These are phyloP conservation scores for Neofusicoccum laricinum DNA, from an alignment of 2,329 filamentous ascomycete genomes.

Conservation along the genomic window DNA sequence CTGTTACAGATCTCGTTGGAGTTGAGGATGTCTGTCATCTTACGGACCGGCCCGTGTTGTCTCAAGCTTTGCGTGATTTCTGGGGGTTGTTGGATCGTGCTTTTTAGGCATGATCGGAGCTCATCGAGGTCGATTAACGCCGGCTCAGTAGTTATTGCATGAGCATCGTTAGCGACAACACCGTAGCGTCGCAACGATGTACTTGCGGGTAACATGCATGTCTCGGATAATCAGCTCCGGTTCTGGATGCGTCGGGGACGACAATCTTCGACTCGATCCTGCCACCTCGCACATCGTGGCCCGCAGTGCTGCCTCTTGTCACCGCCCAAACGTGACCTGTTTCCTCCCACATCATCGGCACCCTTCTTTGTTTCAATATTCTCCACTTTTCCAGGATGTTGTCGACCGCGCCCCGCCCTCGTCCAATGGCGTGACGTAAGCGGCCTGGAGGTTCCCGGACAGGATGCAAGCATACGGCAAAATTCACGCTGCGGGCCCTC, in stretches of 20 bases:
- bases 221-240: constrained; percentile 9
- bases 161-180: not conserved
- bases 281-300: not conserved
- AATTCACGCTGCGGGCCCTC: not conserved
- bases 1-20: not conserved
- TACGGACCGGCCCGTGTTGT: not conserved
- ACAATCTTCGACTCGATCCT: not conserved
- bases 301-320: not conserved
- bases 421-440: not conserved
- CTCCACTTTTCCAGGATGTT: not conserved
- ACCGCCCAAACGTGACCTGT: not conserved
- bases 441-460: not conserved
- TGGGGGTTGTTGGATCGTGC: not conserved
- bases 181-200: not conserved
- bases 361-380: not conserved
- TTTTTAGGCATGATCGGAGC: too few relatives aligned
- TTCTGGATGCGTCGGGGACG: not conserved
- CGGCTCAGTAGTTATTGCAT: not conserved
- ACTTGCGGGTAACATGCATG: not conserved
- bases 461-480: not conserved
- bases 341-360: not conserved
- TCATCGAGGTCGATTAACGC: not conserved
- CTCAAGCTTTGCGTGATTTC: not conserved
- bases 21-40: not conserved
- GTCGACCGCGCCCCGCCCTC: not conserved